Conservation (phyloP, 768 basidiomycete genomes). For the Leccinum sublutescens region DNA sequence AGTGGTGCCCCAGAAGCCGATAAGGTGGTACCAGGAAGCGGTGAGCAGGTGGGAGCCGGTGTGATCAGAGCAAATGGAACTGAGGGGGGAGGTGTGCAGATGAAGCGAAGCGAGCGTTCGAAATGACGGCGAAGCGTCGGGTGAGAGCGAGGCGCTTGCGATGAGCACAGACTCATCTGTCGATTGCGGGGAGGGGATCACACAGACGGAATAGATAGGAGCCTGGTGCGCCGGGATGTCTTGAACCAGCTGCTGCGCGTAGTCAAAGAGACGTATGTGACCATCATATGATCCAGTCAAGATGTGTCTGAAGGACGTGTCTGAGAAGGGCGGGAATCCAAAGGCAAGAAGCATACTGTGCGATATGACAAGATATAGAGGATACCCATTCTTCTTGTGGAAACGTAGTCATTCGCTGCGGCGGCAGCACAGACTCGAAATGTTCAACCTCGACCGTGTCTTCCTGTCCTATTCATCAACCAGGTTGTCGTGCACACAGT, state of each 20-base stretch:
- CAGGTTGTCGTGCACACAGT: neutral
- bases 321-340: neutral
- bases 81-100: conserved; percentile 79
- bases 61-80: conserved; percentile 59
- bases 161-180: conserved; percentile 40
- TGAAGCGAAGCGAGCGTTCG: conserved; percentile 64
- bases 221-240: conserved; percentile 55
- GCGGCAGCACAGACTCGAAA: conserved; percentile 85
- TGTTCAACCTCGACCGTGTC: conserved; percentile 92
- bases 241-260: conserved; percentile 55
- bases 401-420: conserved; percentile 72
- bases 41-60: conserved; percentile 73
- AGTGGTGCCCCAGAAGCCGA: conserved; percentile 76
- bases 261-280: conserved; percentile 68
- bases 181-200: conserved; percentile 41
- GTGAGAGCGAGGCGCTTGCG: conserved; percentile 46
- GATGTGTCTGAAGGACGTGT: conserved; percentile 49
- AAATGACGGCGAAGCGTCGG: conserved; percentile 6
- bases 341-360: conserved; percentile 11
- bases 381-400: conserved; percentile 94
- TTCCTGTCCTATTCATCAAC: conserved; percentile 49
- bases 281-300: conserved; percentile 83
- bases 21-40: conserved; percentile 81
- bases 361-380: conserved; percentile 29
- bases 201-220: conserved; percentile 63